Base-by-base conservation (phyloP, 768 basidiomycete species). In the Lentinula edodes region DNA sequence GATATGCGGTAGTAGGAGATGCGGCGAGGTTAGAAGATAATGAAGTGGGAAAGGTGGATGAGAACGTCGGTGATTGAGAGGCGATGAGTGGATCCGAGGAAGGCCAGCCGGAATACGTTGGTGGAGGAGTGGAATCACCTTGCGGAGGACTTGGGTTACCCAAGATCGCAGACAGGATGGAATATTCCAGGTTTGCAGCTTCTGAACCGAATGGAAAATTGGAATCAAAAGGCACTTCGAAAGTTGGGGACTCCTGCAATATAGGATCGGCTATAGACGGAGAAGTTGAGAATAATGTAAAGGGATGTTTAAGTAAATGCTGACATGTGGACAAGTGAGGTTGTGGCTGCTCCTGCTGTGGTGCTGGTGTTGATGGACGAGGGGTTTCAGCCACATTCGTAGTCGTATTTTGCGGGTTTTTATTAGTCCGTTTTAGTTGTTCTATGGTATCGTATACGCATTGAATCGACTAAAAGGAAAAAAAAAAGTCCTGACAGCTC, bases 131-230 rank as follows among this genome's bases (percentile, higher is more conserved):
- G 7, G 48, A 69, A 1, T 71, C 70, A 3, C 79, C 77, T 34
- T 81, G 79, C 48, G 80, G 71, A 6, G 81, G 84, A 70, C 86
- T 88, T 38, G 87, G 83, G 66, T 86, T 90, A 42, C 91, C 93
- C 54, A 98, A 82, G 70, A 98, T 95, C 23, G 90, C 86, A 52
- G 91, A 93, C 6, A 98, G 84, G 66, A 97, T 96, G 52, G 93
- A 93, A 74, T 97, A 98, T 71, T 98, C 96, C 63, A 93, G 79
- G 71, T 95, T 95, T 23, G 93, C 94, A 8, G 91, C 93, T 71
- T 95, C 91, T 50, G 92, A 93, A 55, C 88, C 90, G 73, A 95
- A 94, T 12, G 84, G 67, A 72, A 80, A 82, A 41, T 77, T 77
- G 54, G 88, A 78, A 70, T 89, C 84, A 69, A 89, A 88, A 13